Evolutionary conservation across 2,329 filamentous ascomycete genomes (phyloP), one percentile per base, ranked within the genome.

Genomic region (Aureobasidium lini): DNA sequence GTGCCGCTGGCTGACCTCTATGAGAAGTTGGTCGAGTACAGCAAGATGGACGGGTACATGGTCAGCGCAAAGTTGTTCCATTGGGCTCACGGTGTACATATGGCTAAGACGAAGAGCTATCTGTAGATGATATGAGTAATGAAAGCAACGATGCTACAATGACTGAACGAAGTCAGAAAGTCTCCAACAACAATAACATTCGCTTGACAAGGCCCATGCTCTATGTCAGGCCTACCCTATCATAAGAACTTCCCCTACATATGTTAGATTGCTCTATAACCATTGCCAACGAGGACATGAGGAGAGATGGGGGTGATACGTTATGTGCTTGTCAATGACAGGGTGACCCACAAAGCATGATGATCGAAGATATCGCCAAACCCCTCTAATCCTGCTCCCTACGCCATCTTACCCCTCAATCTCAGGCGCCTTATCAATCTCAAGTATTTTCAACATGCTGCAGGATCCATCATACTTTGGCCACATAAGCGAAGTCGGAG

Each of bases 21-120:
- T 68, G 76, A 81, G 42, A 74, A 77, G 57, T 68, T 85, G 60
- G 77, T 74, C 68, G 72, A 60, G 71, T 77, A 73, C 57, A 70
- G 70, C 18, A 68, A 75, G 62, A 72, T 76, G 68, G 76, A 81
- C 10, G 78, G 81, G 66, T 78, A 73, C 62, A 70, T 80, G 1
- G 79, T 84, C 9, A 79, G 81, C 60, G 81, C 81, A 11, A 83
- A 82, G 75, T 69, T 85, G 60, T 83, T 81, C 66, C 82, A 84
- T 69, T 85, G 82, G 73, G 82, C 82, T 15, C 78, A 80, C 3
- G 82, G 82, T 6, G 77, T 83, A 69, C 73, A 81, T 60, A 82
- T 43, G 32, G 58, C 58, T 5, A 60, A 49, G 42, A 60, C 48
- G n/a, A 53, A 48, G 42, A 48, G 54, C 10, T 57, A 57, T 32